These are phyloP conservation scores for Hawksworthiomyces lignivorus DNA, from an alignment of 2,329 filamentous ascomycete species.

Conservation along the genomic window DNA sequence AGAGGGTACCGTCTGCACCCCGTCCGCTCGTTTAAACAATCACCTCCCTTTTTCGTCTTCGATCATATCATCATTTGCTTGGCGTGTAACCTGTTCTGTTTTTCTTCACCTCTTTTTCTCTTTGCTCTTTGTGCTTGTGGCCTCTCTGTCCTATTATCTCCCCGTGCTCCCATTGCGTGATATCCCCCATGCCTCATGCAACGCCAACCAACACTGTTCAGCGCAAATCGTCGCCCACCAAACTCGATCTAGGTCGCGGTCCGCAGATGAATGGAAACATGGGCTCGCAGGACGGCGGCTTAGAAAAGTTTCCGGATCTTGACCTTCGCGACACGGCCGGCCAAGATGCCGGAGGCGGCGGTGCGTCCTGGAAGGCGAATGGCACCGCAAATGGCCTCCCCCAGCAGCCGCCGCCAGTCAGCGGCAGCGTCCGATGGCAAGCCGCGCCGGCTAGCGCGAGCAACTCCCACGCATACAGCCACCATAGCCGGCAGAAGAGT, in stretches of 20 bases:
- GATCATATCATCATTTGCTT: too few species aligned
- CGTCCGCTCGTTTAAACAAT: slow-evolving; percentile 7
- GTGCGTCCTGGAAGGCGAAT: slow-evolving; percentile 20
- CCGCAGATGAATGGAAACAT: slow-evolving; percentile 7
- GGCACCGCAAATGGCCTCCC: slow-evolving; percentile 20
- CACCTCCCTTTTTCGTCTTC: neutral
- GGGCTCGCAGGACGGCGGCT: slow-evolving; percentile 20
- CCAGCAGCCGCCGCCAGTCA: slow-evolving; percentile 32
- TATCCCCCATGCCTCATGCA: slow-evolving; percentile 16
- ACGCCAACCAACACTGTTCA: slow-evolving; percentile 4
- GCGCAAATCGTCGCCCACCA: slow-evolving; percentile 6
- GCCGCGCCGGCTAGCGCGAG: too few species aligned
- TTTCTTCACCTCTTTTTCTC: too few species aligned
- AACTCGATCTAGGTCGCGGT: neutral
- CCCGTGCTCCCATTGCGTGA: neutral
- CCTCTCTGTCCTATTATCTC: neutral
- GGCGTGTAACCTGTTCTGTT: too few species aligned
- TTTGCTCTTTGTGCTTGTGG: too few species aligned
- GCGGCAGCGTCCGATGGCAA: slow-evolving; percentile 22
- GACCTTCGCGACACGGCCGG: slow-evolving; percentile 25
- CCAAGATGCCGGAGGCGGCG: slow-evolving; percentile 14
- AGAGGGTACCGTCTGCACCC: slow-evolving; percentile 8
- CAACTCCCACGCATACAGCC: slow-evolving; percentile 31
- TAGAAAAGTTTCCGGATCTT: slow-evolving; percentile 54
- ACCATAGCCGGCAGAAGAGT: slow-evolving; percentile 76